A percentile compares a stretch with the other conserved stretches of the same genome.
phyloP scores from a whole-genome alignment of 2,329 filamentous ascomycete species.

The Hypoxylon rubiginosum region DNA sequence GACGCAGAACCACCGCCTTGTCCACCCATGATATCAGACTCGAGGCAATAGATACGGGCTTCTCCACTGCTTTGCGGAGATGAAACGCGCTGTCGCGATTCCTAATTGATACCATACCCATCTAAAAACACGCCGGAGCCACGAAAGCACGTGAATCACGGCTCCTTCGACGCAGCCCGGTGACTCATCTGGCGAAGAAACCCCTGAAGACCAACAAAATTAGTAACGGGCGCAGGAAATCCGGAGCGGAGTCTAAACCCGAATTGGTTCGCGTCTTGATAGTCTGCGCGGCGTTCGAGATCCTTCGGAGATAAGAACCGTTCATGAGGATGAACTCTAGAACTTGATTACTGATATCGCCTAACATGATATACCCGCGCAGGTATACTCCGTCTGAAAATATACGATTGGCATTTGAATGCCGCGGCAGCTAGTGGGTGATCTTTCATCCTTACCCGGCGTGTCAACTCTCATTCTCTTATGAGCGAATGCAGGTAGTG shows the following conservation, averaged over 20 bases:
- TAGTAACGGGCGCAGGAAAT: slow-evolving; percentile 18
- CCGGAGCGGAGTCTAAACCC: slow-evolving; percentile 13
- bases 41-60: neutral
- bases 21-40: neutral
- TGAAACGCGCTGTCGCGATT: neutral
- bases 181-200: slow-evolving; percentile 1
- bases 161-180: neutral
- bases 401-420: no score
- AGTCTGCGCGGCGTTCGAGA: neutral
- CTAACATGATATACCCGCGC: no score
- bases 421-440: no score
- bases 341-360: no score
- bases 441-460: no score
- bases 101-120: neutral
- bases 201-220: neutral
- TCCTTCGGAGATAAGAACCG: neutral
- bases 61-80: neutral
- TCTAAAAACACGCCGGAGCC: neutral
- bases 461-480: no score
- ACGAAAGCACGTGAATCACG: slow-evolving; percentile 1
- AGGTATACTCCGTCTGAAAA: no score
- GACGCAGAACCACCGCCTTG: neutral
- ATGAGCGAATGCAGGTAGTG: no score
- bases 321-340: no score
- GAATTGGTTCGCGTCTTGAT: neutral